Conservation (phyloP, 441 rosid species). For the Pelargonium fulgidum region DNA sequence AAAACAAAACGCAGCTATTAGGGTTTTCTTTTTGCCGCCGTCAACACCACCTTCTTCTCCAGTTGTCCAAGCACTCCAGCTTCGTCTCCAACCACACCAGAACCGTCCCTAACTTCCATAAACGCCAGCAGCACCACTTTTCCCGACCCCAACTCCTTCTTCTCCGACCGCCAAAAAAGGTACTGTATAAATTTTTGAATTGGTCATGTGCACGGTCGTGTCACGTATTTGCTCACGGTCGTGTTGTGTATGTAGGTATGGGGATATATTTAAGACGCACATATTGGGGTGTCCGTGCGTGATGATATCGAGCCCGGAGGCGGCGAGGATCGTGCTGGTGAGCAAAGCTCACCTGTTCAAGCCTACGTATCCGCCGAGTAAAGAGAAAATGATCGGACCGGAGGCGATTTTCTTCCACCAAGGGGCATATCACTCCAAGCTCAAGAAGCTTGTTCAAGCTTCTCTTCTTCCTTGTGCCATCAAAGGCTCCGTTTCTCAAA, state of each 20-base stretch:
- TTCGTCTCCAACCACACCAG: too few species aligned
- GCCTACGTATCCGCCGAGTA: constrained; percentile 21
- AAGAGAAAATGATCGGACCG: constrained; percentile 20
- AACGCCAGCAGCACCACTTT: too few species aligned
- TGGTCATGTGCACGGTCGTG: too few species aligned
- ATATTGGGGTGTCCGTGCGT: constrained; percentile 24
- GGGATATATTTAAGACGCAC: constrained; percentile 25
- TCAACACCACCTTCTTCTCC: too few species aligned
- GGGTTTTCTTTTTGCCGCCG: too few species aligned
- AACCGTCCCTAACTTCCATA: too few species aligned
- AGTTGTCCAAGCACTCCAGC: too few species aligned
- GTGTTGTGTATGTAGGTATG: constrained; percentile 15
- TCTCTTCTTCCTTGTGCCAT: not conserved
- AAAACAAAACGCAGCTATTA: too few species aligned
- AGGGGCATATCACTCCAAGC: constrained; percentile 15
- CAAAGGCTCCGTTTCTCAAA: constrained; percentile 5
- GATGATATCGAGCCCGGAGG: constrained; percentile 21
- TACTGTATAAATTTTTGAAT: too few species aligned
- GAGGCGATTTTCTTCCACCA: constrained; percentile 27
- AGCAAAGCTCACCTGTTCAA: constrained; percentile 23
- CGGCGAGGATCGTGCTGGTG: constrained; percentile 21
- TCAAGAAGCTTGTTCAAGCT: not conserved
- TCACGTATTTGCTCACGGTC: too few species aligned
- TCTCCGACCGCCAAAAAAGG: constrained; percentile 19
- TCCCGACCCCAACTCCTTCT: constrained; percentile 23